Conservation (phyloP, 176 grass and related monocot genomes). For the Tillandsia fasciculata region DNA sequence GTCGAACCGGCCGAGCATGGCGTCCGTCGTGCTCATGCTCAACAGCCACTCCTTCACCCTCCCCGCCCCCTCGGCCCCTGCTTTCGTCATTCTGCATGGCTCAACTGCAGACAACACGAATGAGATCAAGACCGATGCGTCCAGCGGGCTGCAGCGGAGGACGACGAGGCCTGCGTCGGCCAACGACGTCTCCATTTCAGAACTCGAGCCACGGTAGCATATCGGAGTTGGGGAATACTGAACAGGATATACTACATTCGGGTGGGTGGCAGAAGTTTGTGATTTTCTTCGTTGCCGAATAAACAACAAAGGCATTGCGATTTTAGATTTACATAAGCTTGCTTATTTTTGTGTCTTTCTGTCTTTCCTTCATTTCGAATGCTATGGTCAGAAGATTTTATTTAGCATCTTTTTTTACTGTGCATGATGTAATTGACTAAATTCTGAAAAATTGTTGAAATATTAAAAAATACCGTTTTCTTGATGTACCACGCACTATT, state of each 20-base stretch:
- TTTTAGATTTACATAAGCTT: too few species aligned
- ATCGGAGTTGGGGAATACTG: neutral
- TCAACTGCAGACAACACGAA: neutral
- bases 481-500: too few species aligned
- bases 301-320: neutral
- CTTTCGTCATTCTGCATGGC: slow-evolving; percentile 9
- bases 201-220: neutral
- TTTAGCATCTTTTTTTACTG: too few species aligned
- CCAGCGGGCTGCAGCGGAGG: neutral
- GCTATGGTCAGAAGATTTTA: too few species aligned
- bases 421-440: too few species aligned
- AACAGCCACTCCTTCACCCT: slow-evolving; percentile 31
- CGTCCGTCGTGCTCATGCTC: slow-evolving; percentile 38
- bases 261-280: neutral
- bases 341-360: too few species aligned
- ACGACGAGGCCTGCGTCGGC: neutral
- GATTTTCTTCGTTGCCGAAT: neutral
- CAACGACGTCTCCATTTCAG: neutral
- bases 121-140: neutral
- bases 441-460: too few species aligned
- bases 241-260: neutral
- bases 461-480: too few species aligned
- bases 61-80: slow-evolving; percentile 23
- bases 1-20: slow-evolving; percentile 27
- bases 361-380: too few species aligned